Evolutionary conservation across 257 asterid species (phyloP).

Genomic region (Solanum lycopersicoides): DNA sequence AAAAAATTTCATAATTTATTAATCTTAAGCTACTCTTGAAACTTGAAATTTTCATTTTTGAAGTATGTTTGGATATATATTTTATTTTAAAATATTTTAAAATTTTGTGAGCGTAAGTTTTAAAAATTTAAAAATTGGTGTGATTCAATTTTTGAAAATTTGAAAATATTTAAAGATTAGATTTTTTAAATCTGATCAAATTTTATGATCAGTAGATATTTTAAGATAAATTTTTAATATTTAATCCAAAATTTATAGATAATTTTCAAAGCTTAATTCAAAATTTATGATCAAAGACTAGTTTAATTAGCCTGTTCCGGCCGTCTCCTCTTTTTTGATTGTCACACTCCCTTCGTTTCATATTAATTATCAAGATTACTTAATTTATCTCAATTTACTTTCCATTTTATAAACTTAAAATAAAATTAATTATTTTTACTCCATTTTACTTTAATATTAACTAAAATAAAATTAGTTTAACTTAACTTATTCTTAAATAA

Average conservation of each 20-base stretch:
- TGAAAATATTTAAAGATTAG: background rate
- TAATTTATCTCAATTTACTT: background rate
- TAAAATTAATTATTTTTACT: background rate
- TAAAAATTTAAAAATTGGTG: background rate
- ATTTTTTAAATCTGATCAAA: background rate
- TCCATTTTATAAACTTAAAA: background rate
- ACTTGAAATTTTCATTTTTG: background rate
- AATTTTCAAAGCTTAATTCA: rapidly evolving
- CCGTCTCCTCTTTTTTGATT: background rate
- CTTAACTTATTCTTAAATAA: too few species aligned
- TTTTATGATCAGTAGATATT: background rate
- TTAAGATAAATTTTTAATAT: too few species aligned
- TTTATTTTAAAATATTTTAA: background rate
- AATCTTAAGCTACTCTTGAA: too few species aligned
- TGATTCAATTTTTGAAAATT: background rate
- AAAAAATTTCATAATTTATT: too few species aligned
- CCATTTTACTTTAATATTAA: background rate
- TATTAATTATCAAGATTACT: too few species aligned
- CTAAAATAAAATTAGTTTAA: too few species aligned
- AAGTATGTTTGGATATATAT: background rate
- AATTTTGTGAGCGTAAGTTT: background rate
- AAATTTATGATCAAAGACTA: background rate
- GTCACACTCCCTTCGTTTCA: background rate
- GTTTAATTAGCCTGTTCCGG: background rate
- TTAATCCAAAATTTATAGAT: too few species aligned